Percentiles rank a stretch among this genome's conserved stretches.
Conservation (phyloP, 345 rosid genomes). For the Litchi chinensis region DNA sequence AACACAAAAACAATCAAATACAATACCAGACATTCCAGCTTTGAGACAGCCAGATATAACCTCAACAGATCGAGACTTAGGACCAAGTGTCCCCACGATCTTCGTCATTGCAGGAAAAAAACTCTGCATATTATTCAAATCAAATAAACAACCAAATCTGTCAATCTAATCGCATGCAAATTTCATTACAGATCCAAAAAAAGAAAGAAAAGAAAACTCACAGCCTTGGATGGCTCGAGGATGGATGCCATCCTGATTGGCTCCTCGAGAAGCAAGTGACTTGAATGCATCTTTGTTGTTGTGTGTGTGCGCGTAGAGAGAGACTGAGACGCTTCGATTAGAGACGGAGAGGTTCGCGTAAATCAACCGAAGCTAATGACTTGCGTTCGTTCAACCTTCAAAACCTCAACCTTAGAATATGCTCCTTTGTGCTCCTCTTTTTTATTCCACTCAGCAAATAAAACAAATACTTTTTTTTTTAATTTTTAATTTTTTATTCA, state of each 20-base stretch:
- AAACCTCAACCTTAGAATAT: not conserved
- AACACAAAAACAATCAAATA: not conserved
- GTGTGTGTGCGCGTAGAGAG: not conserved
- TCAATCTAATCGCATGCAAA: not conserved
- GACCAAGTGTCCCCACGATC: constrained; percentile 94
- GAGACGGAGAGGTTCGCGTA: constrained; percentile 8
- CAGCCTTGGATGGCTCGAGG: constrained; percentile 94
- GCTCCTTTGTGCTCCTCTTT: not conserved
- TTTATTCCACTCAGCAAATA: not conserved
- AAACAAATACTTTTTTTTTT: not conserved
- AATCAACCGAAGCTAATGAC: constrained; percentile 1
- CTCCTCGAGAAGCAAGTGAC: constrained; percentile 94
- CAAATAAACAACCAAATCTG: not conserved
- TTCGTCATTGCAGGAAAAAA: constrained; percentile 97
- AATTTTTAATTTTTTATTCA: not conserved
- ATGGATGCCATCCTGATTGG: constrained; percentile 99
- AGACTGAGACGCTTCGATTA: not conserved
- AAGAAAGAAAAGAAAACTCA: constrained; percentile 33
- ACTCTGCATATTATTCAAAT: constrained; percentile 45
- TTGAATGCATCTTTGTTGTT: constrained; percentile 71
- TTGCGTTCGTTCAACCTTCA: not conserved
- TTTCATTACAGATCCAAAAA: not conserved
- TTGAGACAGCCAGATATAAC: constrained; percentile 75
- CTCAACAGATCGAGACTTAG: constrained; percentile 77
- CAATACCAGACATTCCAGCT: constrained; percentile 81